Evolutionary conservation across 2,329 filamentous ascomycete genomes (phyloP), one percentile per base, ranked within the genome.

Genomic region (Colletotrichum limetticola): DNA sequence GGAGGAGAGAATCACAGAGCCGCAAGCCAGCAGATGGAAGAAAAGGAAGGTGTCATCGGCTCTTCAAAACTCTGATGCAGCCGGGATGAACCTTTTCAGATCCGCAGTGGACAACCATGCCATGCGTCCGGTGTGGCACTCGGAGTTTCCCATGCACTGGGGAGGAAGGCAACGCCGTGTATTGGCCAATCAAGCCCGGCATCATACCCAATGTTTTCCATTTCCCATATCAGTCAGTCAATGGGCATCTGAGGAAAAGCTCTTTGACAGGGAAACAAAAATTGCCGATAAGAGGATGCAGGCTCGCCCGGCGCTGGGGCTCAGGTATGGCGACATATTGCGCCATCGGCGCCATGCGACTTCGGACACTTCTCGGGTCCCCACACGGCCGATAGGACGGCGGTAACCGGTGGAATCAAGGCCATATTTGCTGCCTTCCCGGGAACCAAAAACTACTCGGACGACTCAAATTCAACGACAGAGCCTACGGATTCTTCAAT

Each of bases 261-360:
- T 37, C 66, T 64, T 64, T 59, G 30, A 28, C 24, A 26, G 30
- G 42, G 53, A 55, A 53, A 30, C 9, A 66, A 35, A 68, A 24
- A 19, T 65, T 65, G 42, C 53, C 66, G 60, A 65, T 61, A 61
- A 57, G 66, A 59, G 35, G 28, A 61, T 61, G 55, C 70, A 70
- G 66, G 70, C 37, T 66, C 7, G 19, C 42, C 19, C 19, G 42
- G 22, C 52, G 3, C 63, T 61, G 66, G 56, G 49, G 35, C 60
- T 35, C 52, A 46, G 60, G 14, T 55, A 73, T 66, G 53, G 71
- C 71, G 66, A 70, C 71, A 71, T 62, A 71, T 71, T 61, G 66
- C 71, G 71, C 71, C 60, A 73, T 73, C 55, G 58, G 59, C 35
- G 42, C 49, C 28, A 61, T 61, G 55, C 71, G 56, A 72, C 22